A percentile compares a stretch with the other conserved stretches of the same genome.
Conservation (phyloP, 2,329 filamentous ascomycete genomes). For the Pestalotiopsis sp. region DNA sequence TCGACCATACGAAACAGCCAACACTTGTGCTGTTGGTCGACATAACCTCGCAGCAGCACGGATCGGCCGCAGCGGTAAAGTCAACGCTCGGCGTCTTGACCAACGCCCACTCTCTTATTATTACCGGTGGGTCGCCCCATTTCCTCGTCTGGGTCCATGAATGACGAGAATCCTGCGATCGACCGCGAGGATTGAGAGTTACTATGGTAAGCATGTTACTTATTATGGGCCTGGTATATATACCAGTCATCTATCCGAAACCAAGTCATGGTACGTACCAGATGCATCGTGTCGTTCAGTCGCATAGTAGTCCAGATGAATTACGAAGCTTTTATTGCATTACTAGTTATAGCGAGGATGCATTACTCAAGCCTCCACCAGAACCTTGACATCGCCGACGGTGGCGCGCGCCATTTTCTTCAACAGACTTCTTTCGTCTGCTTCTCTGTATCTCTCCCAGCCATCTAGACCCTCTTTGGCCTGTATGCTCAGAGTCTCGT, state of each 20-base stretch:
- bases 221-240: background rate
- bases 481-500: conserved; percentile 92
- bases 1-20: too few relatives aligned
- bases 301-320: background rate
- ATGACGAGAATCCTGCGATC: too few relatives aligned
- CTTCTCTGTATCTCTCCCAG: conserved; percentile 86
- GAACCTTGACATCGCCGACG: conserved; percentile 62
- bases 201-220: too few relatives aligned
- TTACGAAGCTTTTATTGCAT: background rate
- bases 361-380: conserved; percentile 41
- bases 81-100: too few relatives aligned
- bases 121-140: too few relatives aligned
- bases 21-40: too few relatives aligned
- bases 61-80: too few relatives aligned
- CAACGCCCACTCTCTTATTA: too few relatives aligned
- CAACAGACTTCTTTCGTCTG: conserved; percentile 78
- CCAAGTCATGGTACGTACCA: background rate
- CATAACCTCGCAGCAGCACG: too few relatives aligned
- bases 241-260: background rate
- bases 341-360: background rate
- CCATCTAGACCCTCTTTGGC: conserved; percentile 83
- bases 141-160: too few relatives aligned
- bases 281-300: background rate
- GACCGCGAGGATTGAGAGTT: too few relatives aligned
- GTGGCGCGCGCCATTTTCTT: conserved; percentile 85